phyloP scores from a whole-genome alignment of 805 yeast species.

The Pichia phayaonensis region DNA sequence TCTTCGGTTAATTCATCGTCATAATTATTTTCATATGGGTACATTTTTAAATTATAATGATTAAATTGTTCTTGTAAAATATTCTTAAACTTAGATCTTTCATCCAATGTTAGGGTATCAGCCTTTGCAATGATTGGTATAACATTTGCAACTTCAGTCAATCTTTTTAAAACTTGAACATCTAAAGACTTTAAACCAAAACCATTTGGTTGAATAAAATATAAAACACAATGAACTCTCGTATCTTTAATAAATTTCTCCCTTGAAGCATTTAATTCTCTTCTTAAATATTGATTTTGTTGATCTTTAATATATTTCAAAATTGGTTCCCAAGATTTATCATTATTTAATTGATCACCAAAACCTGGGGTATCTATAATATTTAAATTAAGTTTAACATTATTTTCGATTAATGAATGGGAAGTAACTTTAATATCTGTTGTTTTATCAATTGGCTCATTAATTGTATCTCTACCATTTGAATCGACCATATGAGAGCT shows the following conservation, averaged over 20 bases:
- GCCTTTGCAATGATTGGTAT: conserved; percentile 94
- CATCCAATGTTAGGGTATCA: conserved; percentile 81
- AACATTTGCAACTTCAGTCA: conserved; percentile 86
- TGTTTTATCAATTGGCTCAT: conserved; percentile 76
- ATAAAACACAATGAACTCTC: conserved; percentile 88
- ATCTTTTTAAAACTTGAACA: conserved; percentile 69
- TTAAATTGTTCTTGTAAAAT: conserved; percentile 69
- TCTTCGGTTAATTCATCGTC: conserved; percentile 47
- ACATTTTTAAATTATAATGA: conserved; percentile 64
- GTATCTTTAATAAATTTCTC: conserved; percentile 77
- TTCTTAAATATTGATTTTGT: conserved; percentile 83
- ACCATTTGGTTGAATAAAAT: conserved; percentile 85
- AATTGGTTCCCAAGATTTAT: conserved; percentile 94
- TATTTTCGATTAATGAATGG: conserved; percentile 75
- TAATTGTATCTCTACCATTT: conserved; percentile 58
- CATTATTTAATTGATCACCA: conserved; percentile 94
- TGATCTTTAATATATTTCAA: conserved; percentile 93
- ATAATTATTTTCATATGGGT: conserved; percentile 59
- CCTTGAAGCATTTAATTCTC: conserved; percentile 91
- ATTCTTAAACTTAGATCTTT: conserved; percentile 72
- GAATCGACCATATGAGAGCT: conserved; percentile 71
- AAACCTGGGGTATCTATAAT: conserved; percentile 97
- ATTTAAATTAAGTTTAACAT: conserved; percentile 77
- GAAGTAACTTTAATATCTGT: conserved; percentile 69
- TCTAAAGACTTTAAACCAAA: conserved; percentile 82